phyloP scores from a whole-genome alignment of 148 eudicot species.

The Diospyros lotus region DNA sequence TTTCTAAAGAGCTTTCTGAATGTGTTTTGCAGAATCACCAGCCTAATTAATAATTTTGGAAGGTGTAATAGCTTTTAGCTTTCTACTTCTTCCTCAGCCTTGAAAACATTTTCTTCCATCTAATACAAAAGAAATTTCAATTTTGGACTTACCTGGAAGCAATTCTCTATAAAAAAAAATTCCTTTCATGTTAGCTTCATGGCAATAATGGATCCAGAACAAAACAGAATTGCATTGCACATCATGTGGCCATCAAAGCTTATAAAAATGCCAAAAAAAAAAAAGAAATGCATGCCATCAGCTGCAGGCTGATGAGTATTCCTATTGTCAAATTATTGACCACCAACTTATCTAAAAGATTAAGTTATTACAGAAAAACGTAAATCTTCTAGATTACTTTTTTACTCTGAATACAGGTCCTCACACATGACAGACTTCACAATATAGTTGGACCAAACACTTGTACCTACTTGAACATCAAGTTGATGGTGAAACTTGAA shows the following conservation, averaged over 20 bases:
- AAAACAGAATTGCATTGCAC: neutral
- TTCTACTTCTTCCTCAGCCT: neutral
- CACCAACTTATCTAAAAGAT: no score
- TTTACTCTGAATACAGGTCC: no score
- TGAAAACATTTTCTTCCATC: no score
- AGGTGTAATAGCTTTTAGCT: neutral
- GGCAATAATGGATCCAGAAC: slow-evolving; percentile 5
- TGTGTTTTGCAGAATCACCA: neutral
- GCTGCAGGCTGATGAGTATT: no score
- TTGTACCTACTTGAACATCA: no score
- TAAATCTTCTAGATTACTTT: no score
- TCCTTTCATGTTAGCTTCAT: neutral
- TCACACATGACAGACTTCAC: no score
- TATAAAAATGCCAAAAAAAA: neutral
- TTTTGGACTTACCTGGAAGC: neutral
- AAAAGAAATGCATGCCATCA: no score
- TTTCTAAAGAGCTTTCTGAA: neutral
- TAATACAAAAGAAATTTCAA: neutral
- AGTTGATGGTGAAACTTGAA: no score
- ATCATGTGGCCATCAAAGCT: neutral
- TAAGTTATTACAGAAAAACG: no score
- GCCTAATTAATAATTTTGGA: neutral
- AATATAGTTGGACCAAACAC: no score
- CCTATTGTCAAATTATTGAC: no score
- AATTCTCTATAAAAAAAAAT: neutral